Evolutionary conservation across 352 stramenopile genomes (phyloP).

Genomic region (Globisporangium recalcitrans): DNA sequence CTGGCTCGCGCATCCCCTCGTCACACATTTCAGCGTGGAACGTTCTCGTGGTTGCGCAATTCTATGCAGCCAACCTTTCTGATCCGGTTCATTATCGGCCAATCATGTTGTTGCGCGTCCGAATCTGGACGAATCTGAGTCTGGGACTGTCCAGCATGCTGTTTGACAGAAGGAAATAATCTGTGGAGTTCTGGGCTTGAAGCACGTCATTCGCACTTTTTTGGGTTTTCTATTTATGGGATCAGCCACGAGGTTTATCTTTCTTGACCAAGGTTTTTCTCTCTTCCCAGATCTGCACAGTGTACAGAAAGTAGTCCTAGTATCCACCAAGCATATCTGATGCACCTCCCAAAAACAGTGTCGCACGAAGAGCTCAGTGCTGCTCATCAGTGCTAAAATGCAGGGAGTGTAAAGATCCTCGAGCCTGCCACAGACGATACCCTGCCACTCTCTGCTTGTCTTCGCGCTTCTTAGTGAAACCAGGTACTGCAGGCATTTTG

Average conservation of each 20-base stretch:
- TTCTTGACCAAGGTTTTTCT: background rate
- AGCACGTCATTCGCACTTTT: too few relatives aligned
- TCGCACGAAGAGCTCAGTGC: background rate
- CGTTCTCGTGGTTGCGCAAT: background rate
- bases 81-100: too few relatives aligned
- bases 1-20: background rate
- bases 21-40: background rate
- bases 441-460: background rate
- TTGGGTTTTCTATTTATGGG: background rate
- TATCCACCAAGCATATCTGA: background rate
- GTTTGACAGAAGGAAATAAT: too few relatives aligned
- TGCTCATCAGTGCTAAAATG: background rate
- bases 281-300: background rate
- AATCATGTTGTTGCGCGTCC: background rate
- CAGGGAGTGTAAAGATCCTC: background rate
- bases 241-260: background rate
- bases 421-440: background rate
- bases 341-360: background rate
- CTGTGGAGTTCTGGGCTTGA: too few relatives aligned
- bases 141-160: background rate
- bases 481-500: background rate
- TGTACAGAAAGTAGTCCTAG: background rate
- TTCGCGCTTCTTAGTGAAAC: background rate
- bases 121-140: background rate
- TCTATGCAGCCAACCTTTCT: too few relatives aligned